Base-by-base conservation (phyloP, 129 eudicot genomes). In the Helichrysum umbraculigerum region DNA sequence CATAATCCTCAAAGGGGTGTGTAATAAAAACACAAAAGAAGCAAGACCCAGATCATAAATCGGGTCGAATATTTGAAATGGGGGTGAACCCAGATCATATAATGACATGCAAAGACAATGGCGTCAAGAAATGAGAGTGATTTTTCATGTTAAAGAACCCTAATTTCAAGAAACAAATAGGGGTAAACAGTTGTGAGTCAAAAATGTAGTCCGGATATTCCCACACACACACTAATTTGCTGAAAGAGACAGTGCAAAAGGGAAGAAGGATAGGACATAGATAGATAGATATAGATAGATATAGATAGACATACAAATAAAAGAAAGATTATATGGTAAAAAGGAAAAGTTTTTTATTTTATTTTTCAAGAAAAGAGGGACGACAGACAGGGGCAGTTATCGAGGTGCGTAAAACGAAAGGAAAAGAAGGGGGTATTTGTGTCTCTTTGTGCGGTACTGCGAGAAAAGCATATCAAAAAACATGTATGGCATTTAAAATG, bases 61-160 rank as follows among this genome's bases (percentile, higher is more conserved):
- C 77, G 65, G 76, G 82, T 62, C 71, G 54, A 16, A 50, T 22
- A 5, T 42, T 42, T 21, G n/a, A 15, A 61, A 67, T 66, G 44
- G 67, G 58, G 67, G 7, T 37, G 70, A 51, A 76, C 76, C 76
- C 70, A 47, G 71, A 84, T 81, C 76, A 37, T 12, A 57, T 44
- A 81, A 69, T 22, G 79, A 75, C 81, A 87, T 80, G 85, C 88
- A 82, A 35, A 68, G 73, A 78, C 44, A 70, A 80, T 73, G 77
- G 35, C 67, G 56, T 8, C 5, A 64, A 57, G 61, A 77, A 59
- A 44, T 70, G 70, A 6, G 63, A 61, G 16, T 57, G 37, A 70
- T 42, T 25, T 25, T 25, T 78, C 71, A 44, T 59, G 70, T 47
- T 54, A 28, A 65, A 14, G 28, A 79, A 72, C 70, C 74, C 83